Conservation (phyloP, 2,329 filamentous ascomycete genomes). For the Chrysoporthe cubensis region DNA sequence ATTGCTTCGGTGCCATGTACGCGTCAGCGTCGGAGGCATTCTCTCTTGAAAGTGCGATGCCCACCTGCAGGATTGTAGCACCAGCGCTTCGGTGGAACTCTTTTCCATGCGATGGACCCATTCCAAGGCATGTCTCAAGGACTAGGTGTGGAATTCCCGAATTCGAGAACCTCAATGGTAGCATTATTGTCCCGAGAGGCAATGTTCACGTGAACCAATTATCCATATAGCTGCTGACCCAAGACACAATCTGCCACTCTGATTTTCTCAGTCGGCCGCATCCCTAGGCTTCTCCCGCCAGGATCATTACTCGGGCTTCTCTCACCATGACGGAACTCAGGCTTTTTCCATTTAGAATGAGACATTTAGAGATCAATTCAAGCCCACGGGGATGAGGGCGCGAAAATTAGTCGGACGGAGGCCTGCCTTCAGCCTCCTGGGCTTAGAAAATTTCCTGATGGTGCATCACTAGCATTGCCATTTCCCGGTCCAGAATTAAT, state of each 20-base stretch:
- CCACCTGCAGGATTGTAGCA: not conserved
- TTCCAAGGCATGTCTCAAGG: too few species aligned
- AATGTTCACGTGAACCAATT: not conserved
- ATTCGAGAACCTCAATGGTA: too few species aligned
- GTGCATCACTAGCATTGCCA: not conserved
- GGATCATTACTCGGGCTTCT: too few species aligned
- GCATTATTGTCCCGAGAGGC: not conserved
- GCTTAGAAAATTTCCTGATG: not conserved
- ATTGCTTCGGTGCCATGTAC: not conserved
- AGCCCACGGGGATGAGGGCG: too few species aligned
- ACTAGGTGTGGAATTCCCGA: too few species aligned
- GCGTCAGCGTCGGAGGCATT: constrained; percentile 9
- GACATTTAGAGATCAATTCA: not conserved
- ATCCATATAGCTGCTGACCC: not conserved
- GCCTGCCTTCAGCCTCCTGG: not conserved
- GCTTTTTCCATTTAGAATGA: not conserved
- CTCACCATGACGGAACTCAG: not conserved
- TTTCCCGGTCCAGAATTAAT: not conserved
- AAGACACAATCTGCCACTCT: not conserved
- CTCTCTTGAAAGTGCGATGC: constrained; percentile 1
- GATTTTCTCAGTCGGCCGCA: not conserved
- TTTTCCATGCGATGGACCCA: not conserved
- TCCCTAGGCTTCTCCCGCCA: not conserved
- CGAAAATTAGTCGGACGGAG: too few species aligned
- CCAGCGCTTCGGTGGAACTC: not conserved